Base-by-base conservation (phyloP, 75 land plant species). In the Cupressus sempervirens region DNA sequence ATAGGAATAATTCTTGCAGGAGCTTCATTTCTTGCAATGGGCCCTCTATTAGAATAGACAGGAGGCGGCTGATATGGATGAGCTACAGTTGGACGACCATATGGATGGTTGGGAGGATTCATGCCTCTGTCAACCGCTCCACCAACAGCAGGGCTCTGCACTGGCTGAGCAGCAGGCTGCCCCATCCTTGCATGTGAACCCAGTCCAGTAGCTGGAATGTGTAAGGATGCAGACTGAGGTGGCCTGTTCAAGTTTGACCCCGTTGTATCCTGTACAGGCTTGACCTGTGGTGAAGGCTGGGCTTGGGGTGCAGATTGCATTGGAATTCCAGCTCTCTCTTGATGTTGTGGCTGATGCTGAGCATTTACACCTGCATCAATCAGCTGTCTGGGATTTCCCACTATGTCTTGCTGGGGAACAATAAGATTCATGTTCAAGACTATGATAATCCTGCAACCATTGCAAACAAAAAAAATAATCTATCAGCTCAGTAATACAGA, bases 1-100 rank as follows among this genome's bases (percentile, higher is more conserved):
- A 98, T 98, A 9, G 99, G 99, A 12, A 98, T 87, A 50, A 94
- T 92, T 79, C 95, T 88, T 1, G 95, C 91, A 38, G 98, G 91
- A 29, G 95, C 95, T 86, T 96, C 99, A 90, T 94, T 96, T 84
- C 86, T 96, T 9, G 91, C 92, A 62, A 95, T 91, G 67, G 98
- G 99, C 30, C 98, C 98, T 86, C 92, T 91, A 79, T 93, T 96
- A 4, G 85, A 53, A 73, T 91, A 97, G 87, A 88, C 83, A 12
- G 99, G 92, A 41, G 92, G 86, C n/a, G 98, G 93, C 79, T 90
- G 93, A 79, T 90, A 92, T 45, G 89, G 38, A 20, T 93, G 52
- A 58, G 90, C 88, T 79, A 48, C 84, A 82, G 82, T 81, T 62
- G 91, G 86, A 29, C 93, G 92, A 30, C 88, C 91, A 90, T 86